A percentile compares a stretch with the other conserved stretches of the same genome.
Conservation (phyloP, 2,329 filamentous ascomycete species). For the Davidsoniella virescens region DNA sequence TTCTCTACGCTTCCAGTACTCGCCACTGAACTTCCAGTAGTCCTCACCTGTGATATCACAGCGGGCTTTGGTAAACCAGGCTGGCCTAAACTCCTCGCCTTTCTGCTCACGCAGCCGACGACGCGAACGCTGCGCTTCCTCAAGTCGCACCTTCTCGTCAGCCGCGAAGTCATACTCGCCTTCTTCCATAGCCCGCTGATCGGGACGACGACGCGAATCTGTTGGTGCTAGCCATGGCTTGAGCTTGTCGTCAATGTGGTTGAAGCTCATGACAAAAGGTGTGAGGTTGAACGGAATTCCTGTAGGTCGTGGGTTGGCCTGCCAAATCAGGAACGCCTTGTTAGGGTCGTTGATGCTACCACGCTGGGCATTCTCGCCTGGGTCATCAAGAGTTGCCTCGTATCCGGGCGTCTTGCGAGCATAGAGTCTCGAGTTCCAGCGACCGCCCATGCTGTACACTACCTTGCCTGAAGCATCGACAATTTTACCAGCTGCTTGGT, state of each 20-base stretch:
- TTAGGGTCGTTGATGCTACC: slow-evolving; percentile 47
- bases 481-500: slow-evolving; percentile 75
- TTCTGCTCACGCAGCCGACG: slow-evolving; percentile 54
- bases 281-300: slow-evolving; percentile 95
- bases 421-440: slow-evolving; percentile 96
- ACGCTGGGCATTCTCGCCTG: slow-evolving; percentile 28
- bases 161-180: slow-evolving; percentile 93
- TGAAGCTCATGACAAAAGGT: slow-evolving; percentile 86
- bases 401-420: slow-evolving; percentile 84
- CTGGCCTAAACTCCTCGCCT: slow-evolving; percentile 68
- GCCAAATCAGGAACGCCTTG: slow-evolving; percentile 82
- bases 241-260: slow-evolving; percentile 76
- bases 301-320: slow-evolving; percentile 63
- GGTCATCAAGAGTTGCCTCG: slow-evolving; percentile 53
- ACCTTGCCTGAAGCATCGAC: slow-evolving; percentile 64
- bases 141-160: slow-evolving; percentile 82
- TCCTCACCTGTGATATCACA: slow-evolving; percentile 73
- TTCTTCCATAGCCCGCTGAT: slow-evolving; percentile 96
- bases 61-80: slow-evolving; percentile 64
- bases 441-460: slow-evolving; percentile 76
- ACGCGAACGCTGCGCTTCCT: slow-evolving; percentile 74
- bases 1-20: slow-evolving; percentile 70
- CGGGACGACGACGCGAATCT: slow-evolving; percentile 79
- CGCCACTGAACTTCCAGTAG: slow-evolving; percentile 77
- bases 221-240: slow-evolving; percentile 68